These are phyloP conservation scores for Acorus calamus DNA, from an alignment of 106 monocot species.

Conservation along the genomic window DNA sequence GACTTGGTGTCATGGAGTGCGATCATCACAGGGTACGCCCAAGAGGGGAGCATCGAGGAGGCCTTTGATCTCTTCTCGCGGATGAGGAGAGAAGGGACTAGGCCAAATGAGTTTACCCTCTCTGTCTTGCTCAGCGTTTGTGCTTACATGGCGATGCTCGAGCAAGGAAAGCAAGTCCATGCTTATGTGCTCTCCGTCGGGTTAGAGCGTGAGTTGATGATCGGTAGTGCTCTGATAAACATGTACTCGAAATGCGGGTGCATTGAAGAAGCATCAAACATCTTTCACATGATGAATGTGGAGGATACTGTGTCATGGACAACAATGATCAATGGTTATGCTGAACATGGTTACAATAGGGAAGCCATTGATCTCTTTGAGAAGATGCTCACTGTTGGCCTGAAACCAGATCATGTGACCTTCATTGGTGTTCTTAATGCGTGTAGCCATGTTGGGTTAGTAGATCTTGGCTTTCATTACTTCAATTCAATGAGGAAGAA, in stretches of 20 bases:
- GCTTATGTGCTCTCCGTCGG: constrained; percentile 24
- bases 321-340: constrained; percentile 77
- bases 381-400: constrained; percentile 23
- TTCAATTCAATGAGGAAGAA: constrained; percentile 44
- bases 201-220: constrained; percentile 36
- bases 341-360: constrained; percentile 55
- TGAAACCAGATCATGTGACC: constrained; percentile 44
- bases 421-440: constrained; percentile 72
- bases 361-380: constrained; percentile 61
- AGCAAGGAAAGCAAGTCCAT: constrained; percentile 55
- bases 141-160: constrained; percentile 38
- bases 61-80: constrained; percentile 36
- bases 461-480: constrained; percentile 54
- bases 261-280: constrained; percentile 31
- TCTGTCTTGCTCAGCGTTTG: constrained; percentile 66
- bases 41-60: constrained; percentile 30
- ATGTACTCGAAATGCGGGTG: constrained; percentile 80
- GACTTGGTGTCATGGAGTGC: constrained; percentile 80
- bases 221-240: constrained; percentile 49
- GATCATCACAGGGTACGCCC: constrained; percentile 51
- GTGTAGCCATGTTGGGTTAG: constrained; percentile 62
- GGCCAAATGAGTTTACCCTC: constrained; percentile 46
- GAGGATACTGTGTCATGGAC: constrained; percentile 66
- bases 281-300: constrained; percentile 16
- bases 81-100: constrained; percentile 28